Evolutionary conservation across 2,329 filamentous ascomycete species (phyloP), one percentile per base, ranked within the genome.

Genomic region (Meredithiella fracta): DNA sequence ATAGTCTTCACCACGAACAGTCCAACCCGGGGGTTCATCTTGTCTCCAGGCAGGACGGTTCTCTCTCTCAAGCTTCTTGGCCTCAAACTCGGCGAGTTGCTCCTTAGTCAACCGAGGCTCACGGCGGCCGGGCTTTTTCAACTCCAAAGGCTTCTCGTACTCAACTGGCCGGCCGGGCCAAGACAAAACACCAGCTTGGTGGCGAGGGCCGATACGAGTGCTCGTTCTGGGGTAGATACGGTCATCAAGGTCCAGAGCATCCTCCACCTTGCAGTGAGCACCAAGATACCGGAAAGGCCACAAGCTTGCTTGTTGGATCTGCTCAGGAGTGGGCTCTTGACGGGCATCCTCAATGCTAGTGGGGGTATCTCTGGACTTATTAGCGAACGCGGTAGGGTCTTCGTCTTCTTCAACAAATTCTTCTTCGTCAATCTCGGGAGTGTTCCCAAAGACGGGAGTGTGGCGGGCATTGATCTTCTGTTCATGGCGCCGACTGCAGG

Each of bases 251-350:
- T 98, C 92, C 29, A 98, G 73, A 0, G 88, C 92, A 70, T 98
- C 92, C 67, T 97, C 90, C 1, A 92, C 85, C 62, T 89, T 86
- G 69, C 90, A 96, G 69, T 98, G 92, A 62, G 95, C 89, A 38
- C 92, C 92, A 5, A 98, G 72, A 67, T 98, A 98, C 59, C 92
- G 81, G 72, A 92, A 97, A 1, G 89, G 90, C 92, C 92, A 98
- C 64, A 96, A 79, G 64, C 88, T 92, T 31, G 91, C 89, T 62
- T 96, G 85, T 58, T 92, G 87, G 58, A 91, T 85, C 66, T 97
- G 91, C 65, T 94, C 89, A 57, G 85, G 79, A 0, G 90, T 96
- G 51, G 73, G 79, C 53, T 75, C 71, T 51, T 76, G 74, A 56
- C 79, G 75, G 2, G 68, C 65, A 34, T 73, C 69, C 42, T 78